Evolutionary conservation across 495 filamentous ascomycete genomes (phyloP).

Genomic region (Neurospora sp.): DNA sequence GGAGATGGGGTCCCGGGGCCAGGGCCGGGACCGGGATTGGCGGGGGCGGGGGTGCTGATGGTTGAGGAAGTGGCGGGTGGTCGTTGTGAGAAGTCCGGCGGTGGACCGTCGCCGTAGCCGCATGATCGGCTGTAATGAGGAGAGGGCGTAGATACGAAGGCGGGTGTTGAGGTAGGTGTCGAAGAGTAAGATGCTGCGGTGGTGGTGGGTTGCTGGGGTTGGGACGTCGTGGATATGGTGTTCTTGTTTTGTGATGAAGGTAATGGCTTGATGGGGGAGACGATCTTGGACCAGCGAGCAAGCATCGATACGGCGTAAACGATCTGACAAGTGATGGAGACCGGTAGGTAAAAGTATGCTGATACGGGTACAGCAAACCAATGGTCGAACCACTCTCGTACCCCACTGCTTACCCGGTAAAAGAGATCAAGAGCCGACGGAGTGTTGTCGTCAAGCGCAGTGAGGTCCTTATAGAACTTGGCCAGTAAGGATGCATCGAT

Average conservation of each 20-base stretch:
- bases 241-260: not conserved
- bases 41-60: not conserved
- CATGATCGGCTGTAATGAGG: not conserved
- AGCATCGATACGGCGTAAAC: conserved; percentile 30
- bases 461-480: conserved; percentile 20
- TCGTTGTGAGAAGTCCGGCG: not conserved
- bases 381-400: conserved; percentile 29
- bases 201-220: not conserved
- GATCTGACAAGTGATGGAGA: conserved; percentile 25
- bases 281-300: conserved; percentile 5
- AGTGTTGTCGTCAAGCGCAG: conserved; percentile 18
- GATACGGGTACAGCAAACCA: conserved; percentile 30
- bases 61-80: not conserved
- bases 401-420: conserved; percentile 14
- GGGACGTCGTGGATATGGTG: not conserved
- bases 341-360: conserved; percentile 28
- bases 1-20: not conserved
- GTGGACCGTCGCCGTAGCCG: not conserved
- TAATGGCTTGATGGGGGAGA: not conserved
- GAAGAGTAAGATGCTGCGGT: not conserved
- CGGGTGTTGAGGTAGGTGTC: not conserved
- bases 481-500: conserved; percentile 16
- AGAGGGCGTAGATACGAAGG: not conserved
- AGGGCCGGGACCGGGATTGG: not conserved
- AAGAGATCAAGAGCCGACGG: conserved; percentile 19